Evolutionary conservation across 2,329 filamentous ascomycete species (phyloP).

Genomic region (Epichloe coenophiala): DNA sequence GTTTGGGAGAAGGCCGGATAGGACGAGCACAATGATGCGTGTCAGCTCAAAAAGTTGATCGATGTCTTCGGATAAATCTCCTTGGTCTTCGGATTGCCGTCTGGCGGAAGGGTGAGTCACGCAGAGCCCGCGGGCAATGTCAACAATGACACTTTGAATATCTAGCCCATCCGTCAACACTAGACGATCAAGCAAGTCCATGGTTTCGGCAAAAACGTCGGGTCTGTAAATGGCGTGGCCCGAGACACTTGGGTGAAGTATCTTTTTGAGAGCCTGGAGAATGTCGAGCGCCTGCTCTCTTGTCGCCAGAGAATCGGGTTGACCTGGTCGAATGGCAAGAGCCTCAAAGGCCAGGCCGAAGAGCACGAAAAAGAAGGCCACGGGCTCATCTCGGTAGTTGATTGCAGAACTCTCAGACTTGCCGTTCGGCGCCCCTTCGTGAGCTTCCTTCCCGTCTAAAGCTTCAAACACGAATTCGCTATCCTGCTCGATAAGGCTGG

Average conservation of each 20-base stretch:
- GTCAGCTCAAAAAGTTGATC: constrained; percentile 96
- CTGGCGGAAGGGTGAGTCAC: constrained; percentile 83
- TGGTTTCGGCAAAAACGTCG: constrained; percentile 90
- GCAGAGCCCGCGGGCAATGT: constrained; percentile 86
- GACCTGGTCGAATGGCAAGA: constrained; percentile 60
- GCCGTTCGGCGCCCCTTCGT: constrained; percentile 32
- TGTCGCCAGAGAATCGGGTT: constrained; percentile 41
- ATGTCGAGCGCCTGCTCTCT: constrained; percentile 79
- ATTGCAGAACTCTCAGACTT: constrained; percentile 61
- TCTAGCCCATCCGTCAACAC: constrained; percentile 82
- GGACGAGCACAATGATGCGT: constrained; percentile 84
- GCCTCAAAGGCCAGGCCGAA: constrained; percentile 96
- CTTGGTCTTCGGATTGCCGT: constrained; percentile 39
- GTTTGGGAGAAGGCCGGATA: constrained; percentile 78
- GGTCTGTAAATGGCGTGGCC: constrained; percentile 95
- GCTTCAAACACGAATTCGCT: constrained; percentile 97
- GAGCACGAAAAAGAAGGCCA: constrained; percentile 97
- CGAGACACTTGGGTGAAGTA: constrained; percentile 83
- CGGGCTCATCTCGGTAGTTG: constrained; percentile 94
- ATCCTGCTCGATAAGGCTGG: constrained; percentile 92
- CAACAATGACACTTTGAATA: constrained; percentile 84
- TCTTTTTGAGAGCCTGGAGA: constrained; percentile 83
- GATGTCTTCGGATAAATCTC: constrained; percentile 86
- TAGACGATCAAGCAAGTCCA: constrained; percentile 86
- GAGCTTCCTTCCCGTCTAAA: constrained; percentile 66